Evolutionary conservation across 306 rosid genomes (phyloP).

Genomic region (Cucurbita argyrosperma): DNA sequence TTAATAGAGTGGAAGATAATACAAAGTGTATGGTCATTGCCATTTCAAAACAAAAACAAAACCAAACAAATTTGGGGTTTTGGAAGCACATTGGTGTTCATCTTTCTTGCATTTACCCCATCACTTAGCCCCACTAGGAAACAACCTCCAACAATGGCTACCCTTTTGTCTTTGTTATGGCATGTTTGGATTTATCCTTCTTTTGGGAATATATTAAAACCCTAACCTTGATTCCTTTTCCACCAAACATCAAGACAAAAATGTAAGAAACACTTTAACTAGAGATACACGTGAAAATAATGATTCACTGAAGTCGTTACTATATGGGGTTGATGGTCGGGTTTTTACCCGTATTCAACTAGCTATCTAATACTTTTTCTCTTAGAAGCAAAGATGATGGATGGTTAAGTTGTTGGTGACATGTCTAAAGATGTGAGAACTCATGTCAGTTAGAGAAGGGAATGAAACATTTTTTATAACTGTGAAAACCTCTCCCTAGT

Average conservation of each 20-base stretch:
- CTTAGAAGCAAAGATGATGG: no score
- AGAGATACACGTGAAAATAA: no score
- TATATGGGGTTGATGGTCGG: no score
- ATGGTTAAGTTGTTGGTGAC: no score
- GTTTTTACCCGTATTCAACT: no score
- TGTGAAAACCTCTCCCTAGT: no score
- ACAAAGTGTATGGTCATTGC: conserved; percentile 43
- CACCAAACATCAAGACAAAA: conserved; percentile 36
- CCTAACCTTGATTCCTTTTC: conserved; percentile 49
- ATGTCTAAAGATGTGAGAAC: no score
- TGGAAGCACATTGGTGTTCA: conserved; percentile 22
- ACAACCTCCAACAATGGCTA: conserved; percentile 14
- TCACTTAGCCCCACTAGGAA: conserved; percentile 28
- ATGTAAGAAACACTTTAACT: no score
- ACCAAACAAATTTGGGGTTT: conserved; percentile 1
- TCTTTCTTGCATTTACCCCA: conserved; percentile 23
- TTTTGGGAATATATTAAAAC: conserved; percentile 37
- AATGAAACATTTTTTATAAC: no score
- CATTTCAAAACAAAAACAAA: conserved; percentile 20
- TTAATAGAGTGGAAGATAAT: conserved; percentile 29
- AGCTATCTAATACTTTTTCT: no score
- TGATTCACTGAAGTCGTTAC: no score
- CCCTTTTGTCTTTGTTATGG: not conserved
- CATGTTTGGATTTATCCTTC: conserved; percentile 36
- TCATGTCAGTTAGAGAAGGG: no score